Base-by-base conservation (phyloP, 1,284 basidiomycete species). In the Cutaneotrichosporon cavernicola region DNA sequence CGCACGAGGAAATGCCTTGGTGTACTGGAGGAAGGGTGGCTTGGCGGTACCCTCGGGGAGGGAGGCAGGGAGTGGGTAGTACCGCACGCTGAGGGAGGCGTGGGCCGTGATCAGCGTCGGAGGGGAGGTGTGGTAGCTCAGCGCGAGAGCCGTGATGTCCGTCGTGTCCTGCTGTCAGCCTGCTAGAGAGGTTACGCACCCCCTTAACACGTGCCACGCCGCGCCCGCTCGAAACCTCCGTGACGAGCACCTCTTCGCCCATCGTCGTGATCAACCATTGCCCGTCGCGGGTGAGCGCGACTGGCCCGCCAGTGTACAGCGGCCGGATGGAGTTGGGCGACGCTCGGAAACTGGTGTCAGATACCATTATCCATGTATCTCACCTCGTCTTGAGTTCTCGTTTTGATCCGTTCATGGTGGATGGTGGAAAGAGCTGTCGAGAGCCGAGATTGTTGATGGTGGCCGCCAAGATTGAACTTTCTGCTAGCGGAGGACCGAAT, bases 301-400 rank as follows among this genome's bases (percentile, higher is more conserved):
- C 88, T 8, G 92, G 90, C 32, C 95, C 95, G 56, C 87, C 87
- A 0, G 92, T 97, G 76, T 96, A 92, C 60, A 97, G 82, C 5
- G 95, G 93, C 40, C 73, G 67, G 50, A 82, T 72, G 0, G 80
- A 81, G 14, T 71, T 69, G 5, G 79, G 76, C 2, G 80, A 81
- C 3, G 80, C 76, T 65, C 80, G 77, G 64, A 76, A 81, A 68
- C 78, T 80, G 66, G 11, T 1, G 57, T 57, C 32, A 56, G 56
- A 9, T 5, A 43, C 6, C 11, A 5, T 52, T 10, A 6, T 30
- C 16, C n/a, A 50, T 3, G 6, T 13, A n/a, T 31, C 72, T 59
- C 56, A 76, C 77, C 77, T 79, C 61, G 75, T 74, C 65, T 79
- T 79, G 55, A 79, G 65, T 38, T 72, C 68, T 60, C 67, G 72